Percentiles rank a stretch among this genome's conserved stretches.
These are phyloP conservation scores for Cardamine chenopodiifolia DNA, from an alignment of 345 rosid species.

Conservation along the genomic window DNA sequence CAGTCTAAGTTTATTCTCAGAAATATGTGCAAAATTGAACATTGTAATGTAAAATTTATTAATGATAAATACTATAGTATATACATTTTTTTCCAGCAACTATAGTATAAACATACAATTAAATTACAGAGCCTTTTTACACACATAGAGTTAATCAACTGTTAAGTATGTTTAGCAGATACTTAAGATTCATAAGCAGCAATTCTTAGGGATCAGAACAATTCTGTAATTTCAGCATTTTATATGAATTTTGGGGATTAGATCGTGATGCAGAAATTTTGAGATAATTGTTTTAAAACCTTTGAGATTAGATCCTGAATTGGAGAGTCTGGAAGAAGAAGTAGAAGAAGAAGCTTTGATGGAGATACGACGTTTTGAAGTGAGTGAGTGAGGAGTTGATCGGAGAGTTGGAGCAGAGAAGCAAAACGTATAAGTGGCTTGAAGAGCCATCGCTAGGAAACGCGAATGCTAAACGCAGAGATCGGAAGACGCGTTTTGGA, in stretches of 20 bases:
- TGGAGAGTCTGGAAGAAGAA: not conserved
- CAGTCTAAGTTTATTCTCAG: not conserved
- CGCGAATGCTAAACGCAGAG: slow-evolving; percentile 6
- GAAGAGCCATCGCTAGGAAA: slow-evolving; percentile 40
- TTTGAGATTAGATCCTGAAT: slow-evolving; percentile 40
- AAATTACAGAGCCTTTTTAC: not conserved
- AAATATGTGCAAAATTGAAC: not conserved
- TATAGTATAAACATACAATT: too few species aligned
- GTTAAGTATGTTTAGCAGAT: not conserved
- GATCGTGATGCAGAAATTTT: not conserved
- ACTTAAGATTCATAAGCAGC: not conserved
- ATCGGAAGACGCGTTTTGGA: slow-evolving; percentile 11
- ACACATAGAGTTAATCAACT: not conserved
- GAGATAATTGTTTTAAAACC: slow-evolving; percentile 26
- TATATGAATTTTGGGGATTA: not conserved
- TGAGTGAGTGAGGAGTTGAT: slow-evolving; percentile 8
- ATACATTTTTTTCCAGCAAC: too few species aligned
- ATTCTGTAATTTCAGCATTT: not conserved
- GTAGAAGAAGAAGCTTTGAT: slow-evolving; percentile 26
- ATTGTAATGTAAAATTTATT: too few species aligned
- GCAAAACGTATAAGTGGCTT: slow-evolving; percentile 33
- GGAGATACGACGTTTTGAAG: slow-evolving; percentile 29
- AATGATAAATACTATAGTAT: not conserved
- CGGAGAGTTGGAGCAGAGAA: slow-evolving; percentile 33
- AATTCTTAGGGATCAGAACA: not conserved